phyloP scores from a whole-genome alignment of 129 eudicot genomes.

The Glebionis coronaria region DNA sequence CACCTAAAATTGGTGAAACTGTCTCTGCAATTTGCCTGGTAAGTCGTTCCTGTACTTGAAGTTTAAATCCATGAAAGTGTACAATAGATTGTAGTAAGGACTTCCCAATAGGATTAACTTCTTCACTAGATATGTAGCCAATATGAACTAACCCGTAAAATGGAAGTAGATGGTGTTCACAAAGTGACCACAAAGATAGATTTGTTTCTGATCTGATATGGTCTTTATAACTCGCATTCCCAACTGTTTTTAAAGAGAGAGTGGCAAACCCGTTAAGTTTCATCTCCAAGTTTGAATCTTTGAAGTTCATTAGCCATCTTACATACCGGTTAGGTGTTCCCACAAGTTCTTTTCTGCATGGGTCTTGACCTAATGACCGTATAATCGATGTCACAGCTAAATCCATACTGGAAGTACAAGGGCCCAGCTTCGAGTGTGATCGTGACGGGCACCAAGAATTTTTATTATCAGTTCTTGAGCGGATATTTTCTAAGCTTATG shows the following conservation, averaged over 20 bases:
- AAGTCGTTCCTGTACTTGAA: slow-evolving; percentile 96
- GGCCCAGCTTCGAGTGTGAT: slow-evolving; percentile 32
- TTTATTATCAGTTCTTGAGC: slow-evolving; percentile 14
- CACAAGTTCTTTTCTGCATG: slow-evolving; percentile 62
- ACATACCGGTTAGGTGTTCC: slow-evolving; percentile 75
- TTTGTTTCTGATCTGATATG: slow-evolving; percentile 48
- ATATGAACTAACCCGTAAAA: slow-evolving; percentile 91
- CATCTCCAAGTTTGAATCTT: slow-evolving; percentile 54
- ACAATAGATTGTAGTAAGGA: slow-evolving; percentile 76
- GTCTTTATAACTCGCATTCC: slow-evolving; percentile 25
- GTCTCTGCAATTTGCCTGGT: slow-evolving; percentile 95
- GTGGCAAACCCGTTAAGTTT: slow-evolving; percentile 55
- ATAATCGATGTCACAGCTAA: slow-evolving; percentile 59
- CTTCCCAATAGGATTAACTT: slow-evolving; percentile 40
- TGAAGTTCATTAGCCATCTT: slow-evolving; percentile 71
- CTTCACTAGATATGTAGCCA: slow-evolving; percentile 56
- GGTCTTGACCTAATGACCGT: slow-evolving; percentile 77
- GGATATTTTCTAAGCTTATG: slow-evolving; percentile 31
- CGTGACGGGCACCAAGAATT: slow-evolving; percentile 80
- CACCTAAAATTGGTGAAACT: slow-evolving; percentile 62
- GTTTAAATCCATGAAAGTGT: slow-evolving; percentile 84
- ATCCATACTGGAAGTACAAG: slow-evolving; percentile 37
- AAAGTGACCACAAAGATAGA: slow-evolving; percentile 81
- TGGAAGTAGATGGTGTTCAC: slow-evolving; percentile 96
- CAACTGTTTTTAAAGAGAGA: slow-evolving; percentile 28